Evolutionary conservation across 495 filamentous ascomycete species (phyloP).

Genomic region (Neurospora sp.): DNA sequence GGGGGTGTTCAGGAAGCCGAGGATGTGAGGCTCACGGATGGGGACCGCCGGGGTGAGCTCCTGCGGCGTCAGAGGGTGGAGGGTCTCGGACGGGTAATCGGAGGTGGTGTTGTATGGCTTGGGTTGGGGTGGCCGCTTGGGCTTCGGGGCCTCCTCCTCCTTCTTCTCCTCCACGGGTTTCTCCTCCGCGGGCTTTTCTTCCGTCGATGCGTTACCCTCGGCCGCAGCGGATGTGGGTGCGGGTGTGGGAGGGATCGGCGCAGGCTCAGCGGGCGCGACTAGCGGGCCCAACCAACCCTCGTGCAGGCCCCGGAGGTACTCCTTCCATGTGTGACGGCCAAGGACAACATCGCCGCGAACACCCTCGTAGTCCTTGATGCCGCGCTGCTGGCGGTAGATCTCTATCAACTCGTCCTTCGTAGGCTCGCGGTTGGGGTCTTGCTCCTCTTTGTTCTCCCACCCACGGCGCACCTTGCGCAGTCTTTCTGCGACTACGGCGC

Average conservation of each 20-base stretch:
- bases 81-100: constrained; percentile 54
- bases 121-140: constrained; percentile 40
- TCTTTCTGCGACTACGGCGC: constrained; percentile 70
- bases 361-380: constrained; percentile 60
- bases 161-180: constrained; percentile 26
- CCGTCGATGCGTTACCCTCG: constrained; percentile 22
- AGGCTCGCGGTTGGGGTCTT: constrained; percentile 27
- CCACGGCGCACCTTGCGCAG: constrained; percentile 60
- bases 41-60: constrained; percentile 55
- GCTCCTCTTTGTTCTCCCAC: constrained; percentile 42
- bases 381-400: constrained; percentile 46
- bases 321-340: constrained; percentile 92
- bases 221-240: constrained; percentile 15
- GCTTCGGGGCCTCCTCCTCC: constrained; percentile 32
- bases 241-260: constrained; percentile 13
- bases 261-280: constrained; percentile 24
- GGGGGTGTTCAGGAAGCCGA: constrained; percentile 88
- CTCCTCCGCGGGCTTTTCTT: constrained; percentile 16
- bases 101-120: constrained; percentile 57
- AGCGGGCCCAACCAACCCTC: constrained; percentile 94
- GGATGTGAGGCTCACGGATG: constrained; percentile 75
- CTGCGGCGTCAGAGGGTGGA: constrained; percentile 51
- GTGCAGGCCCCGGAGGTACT: constrained; percentile 86
- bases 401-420: constrained; percentile 48
- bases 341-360: constrained; percentile 77